Conservation (phyloP, 768 basidiomycete genomes). For the Leccinum truebloodii region DNA sequence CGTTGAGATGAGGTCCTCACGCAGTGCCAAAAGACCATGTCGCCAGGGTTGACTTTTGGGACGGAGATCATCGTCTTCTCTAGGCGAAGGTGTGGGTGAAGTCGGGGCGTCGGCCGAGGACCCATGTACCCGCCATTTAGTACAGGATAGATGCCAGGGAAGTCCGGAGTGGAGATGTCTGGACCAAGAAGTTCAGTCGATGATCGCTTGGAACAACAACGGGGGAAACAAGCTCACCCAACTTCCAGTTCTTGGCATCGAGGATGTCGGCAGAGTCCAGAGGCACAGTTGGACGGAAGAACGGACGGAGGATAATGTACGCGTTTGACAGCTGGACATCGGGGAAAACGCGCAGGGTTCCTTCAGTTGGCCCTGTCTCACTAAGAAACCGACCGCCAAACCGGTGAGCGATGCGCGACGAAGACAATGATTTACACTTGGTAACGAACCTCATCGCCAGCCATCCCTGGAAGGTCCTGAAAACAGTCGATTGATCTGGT, state of each 20-base stretch:
- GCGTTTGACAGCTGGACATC: slow-evolving; percentile 66
- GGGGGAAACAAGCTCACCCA: slow-evolving; percentile 34
- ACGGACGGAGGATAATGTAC: slow-evolving; percentile 73
- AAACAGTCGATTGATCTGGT: slow-evolving; percentile 52
- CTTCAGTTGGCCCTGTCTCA: slow-evolving; percentile 67
- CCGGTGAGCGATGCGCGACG: background rate
- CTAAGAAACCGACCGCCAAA: slow-evolving; percentile 28
- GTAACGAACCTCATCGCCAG: slow-evolving; percentile 56
- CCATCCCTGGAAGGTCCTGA: slow-evolving; percentile 80
- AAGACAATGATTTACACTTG: background rate
- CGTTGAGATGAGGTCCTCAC: slow-evolving; percentile 27
- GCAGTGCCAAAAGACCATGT: slow-evolving; percentile 80
- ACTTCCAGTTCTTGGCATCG: slow-evolving; percentile 54
- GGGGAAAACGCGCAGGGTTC: slow-evolving; percentile 72
- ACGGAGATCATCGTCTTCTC: slow-evolving; percentile 67
- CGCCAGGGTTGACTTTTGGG: slow-evolving; percentile 72
- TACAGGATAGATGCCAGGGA: slow-evolving; percentile 46
- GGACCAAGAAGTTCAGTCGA: slow-evolving; percentile 5
- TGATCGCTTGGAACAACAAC: slow-evolving; percentile 23
- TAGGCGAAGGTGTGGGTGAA: slow-evolving; percentile 70
- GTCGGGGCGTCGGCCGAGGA: slow-evolving; percentile 50
- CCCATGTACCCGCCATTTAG: slow-evolving; percentile 29
- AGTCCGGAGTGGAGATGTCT: slow-evolving; percentile 51
- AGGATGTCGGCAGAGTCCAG: slow-evolving; percentile 43
- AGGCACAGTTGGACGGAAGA: slow-evolving; percentile 58